A percentile compares a stretch with the other conserved stretches of the same genome.
phyloP scores from a whole-genome alignment of 495 filamentous ascomycete genomes.

The Evernia prunastri region DNA sequence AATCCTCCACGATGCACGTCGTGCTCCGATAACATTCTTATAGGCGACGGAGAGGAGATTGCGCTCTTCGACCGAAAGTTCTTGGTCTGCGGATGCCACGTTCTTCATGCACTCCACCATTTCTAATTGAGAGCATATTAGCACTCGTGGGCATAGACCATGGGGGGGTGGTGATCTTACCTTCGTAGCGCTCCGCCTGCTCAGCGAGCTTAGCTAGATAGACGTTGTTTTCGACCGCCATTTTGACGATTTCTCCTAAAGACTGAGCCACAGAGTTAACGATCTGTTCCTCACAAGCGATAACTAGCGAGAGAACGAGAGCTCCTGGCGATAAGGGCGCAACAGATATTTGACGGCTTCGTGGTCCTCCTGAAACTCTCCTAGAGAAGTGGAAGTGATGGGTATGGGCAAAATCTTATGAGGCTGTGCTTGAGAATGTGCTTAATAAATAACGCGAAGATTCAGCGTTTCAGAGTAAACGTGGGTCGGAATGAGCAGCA shows the following conservation, averaged over 20 bases:
- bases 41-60: slow-evolving; percentile 99
- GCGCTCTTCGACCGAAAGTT: slow-evolving; percentile 97
- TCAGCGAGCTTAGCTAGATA: slow-evolving; percentile 99
- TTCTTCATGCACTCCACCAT: slow-evolving; percentile 99
- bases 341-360: not conserved
- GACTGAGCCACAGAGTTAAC: not conserved
- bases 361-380: not conserved
- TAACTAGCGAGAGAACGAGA: not conserved
- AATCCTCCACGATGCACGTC: slow-evolving; percentile 99
- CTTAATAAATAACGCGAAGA: not conserved
- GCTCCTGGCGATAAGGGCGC: not conserved
- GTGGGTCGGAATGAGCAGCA: not conserved
- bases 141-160: not conserved
- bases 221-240: slow-evolving; percentile 99
- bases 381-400: not conserved
- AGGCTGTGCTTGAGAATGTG: not conserved
- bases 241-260: slow-evolving; percentile 30
- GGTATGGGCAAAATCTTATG: not conserved
- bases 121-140: slow-evolving; percentile 49
- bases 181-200: slow-evolving; percentile 99
- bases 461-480: not conserved
- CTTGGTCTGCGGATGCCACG: slow-evolving; percentile 92
- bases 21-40: slow-evolving; percentile 99
- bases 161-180: slow-evolving; percentile 47
- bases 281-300: not conserved